phyloP scores from a whole-genome alignment of 2,329 filamentous ascomycete species.

The Fonsecaea pedrosoi region DNA sequence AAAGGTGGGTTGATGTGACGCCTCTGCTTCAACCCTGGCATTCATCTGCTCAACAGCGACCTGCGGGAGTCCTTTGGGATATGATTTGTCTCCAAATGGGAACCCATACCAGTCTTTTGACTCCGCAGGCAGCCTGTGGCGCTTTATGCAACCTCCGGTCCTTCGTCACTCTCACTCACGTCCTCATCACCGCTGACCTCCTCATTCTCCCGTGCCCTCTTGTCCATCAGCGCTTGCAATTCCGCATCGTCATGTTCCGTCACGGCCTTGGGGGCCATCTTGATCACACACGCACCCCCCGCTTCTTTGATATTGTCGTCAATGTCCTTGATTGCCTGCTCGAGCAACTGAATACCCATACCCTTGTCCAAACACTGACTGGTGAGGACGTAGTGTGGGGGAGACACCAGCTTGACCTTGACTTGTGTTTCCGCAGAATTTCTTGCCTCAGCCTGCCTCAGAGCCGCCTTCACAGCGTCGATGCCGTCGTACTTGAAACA shows the following conservation, averaged over 20 bases:
- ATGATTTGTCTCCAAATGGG: background rate
- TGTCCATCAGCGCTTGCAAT: conserved; percentile 97
- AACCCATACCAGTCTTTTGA: background rate
- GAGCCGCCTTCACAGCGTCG: conserved; percentile 93
- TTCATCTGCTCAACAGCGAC: background rate
- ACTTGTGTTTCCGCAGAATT: conserved; percentile 93
- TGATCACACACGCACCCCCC: conserved; percentile 82
- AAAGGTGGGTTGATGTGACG: background rate
- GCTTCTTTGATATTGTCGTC: conserved; percentile 77
- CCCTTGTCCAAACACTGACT: conserved; percentile 94
- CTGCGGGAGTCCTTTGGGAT: conserved; percentile 1
- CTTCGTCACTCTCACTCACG: conserved; percentile 92
- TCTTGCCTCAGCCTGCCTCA: conserved; percentile 87
- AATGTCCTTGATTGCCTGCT: conserved; percentile 89
- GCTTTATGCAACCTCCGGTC: conserved; percentile 48
- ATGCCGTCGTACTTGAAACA: conserved; percentile 98
- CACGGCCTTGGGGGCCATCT: conserved; percentile 99
- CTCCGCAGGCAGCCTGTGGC: background rate
- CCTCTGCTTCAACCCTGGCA: background rate
- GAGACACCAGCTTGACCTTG: conserved; percentile 98
- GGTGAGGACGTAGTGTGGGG: conserved; percentile 94
- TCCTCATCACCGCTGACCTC: conserved; percentile 98
- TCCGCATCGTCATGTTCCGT: conserved; percentile 98
- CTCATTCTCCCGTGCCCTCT: conserved; percentile 95
- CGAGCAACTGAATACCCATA: conserved; percentile 80